These are phyloP conservation scores for Chloranthus sessilifolius DNA, from an alignment of 164 flowering plant genomes.

Conservation along the genomic window DNA sequence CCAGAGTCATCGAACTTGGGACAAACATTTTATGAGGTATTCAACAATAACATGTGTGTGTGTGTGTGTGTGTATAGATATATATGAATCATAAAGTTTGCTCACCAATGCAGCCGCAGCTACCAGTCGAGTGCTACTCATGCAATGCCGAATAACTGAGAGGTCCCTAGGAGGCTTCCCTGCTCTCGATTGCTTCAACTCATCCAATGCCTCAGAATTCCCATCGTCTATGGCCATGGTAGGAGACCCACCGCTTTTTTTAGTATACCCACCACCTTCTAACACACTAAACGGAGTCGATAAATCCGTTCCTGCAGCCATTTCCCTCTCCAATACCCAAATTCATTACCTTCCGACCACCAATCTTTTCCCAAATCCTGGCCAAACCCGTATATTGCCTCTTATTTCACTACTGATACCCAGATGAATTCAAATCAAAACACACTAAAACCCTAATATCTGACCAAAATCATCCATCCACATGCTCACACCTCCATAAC, in stretches of 20 bases:
- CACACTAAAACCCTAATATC: no score
- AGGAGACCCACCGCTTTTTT: slow-evolving; percentile 18
- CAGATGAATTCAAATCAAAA: slow-evolving; percentile 5
- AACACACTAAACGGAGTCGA: slow-evolving; percentile 21
- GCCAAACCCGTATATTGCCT: no score
- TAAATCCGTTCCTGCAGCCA: slow-evolving; percentile 39
- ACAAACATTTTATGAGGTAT: no score
- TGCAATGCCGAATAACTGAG: slow-evolving; percentile 43
- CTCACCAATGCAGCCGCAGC: slow-evolving; percentile 30
- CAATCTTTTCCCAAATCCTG: no score
- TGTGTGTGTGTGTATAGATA: no score
- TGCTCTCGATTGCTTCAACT: slow-evolving; percentile 21
- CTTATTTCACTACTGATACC: neutral
- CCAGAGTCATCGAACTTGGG: no score
- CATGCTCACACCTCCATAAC: no score
- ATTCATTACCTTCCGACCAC: slow-evolving; percentile 10
- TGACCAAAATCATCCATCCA: no score
- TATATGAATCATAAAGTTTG: no score
- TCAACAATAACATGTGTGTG: no score
- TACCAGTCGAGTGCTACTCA: slow-evolving; percentile 40
- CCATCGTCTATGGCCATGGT: slow-evolving; percentile 29
- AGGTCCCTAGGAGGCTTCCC: slow-evolving; percentile 59
- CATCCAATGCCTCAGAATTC: slow-evolving; percentile 26
- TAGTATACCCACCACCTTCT: slow-evolving; percentile 27
- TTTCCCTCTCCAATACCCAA: slow-evolving; percentile 22